These are phyloP conservation scores for Pythium aristosporum DNA, from an alignment of 352 stramenopile genomes.

Conservation along the genomic window DNA sequence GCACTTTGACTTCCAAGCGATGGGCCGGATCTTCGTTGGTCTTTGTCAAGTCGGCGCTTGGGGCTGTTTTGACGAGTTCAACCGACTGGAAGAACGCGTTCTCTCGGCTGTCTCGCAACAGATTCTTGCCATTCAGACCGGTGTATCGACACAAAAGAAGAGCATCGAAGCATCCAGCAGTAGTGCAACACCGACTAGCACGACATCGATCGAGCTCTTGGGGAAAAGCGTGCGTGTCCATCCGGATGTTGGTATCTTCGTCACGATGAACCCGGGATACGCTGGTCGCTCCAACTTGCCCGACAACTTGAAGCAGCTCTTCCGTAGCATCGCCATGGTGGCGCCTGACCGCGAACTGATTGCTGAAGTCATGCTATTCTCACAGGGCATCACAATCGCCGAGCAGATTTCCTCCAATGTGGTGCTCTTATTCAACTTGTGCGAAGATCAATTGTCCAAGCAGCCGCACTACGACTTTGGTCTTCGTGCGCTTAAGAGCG, in stretches of 20 bases:
- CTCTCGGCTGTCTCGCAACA: slow-evolving; percentile 99
- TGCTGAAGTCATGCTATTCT: slow-evolving; percentile 99
- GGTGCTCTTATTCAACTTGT: slow-evolving; percentile 98
- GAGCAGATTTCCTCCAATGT: slow-evolving; percentile 96
- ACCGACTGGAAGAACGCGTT: slow-evolving; percentile 99
- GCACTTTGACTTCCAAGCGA: slow-evolving; percentile 99
- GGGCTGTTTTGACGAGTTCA: slow-evolving; percentile 99
- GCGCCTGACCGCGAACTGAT: slow-evolving; percentile 99
- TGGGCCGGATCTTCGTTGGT: slow-evolving; percentile 99
- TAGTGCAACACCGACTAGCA: slow-evolving; percentile 22
- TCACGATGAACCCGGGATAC: slow-evolving; percentile 99
- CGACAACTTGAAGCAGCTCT: slow-evolving; percentile 99
- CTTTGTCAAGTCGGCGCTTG: slow-evolving; percentile 99
- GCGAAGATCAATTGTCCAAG: slow-evolving; percentile 96
- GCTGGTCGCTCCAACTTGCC: slow-evolving; percentile 96
- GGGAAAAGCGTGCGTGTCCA: slow-evolving; percentile 95
- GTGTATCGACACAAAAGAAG: slow-evolving; percentile 88
- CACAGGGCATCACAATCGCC: slow-evolving; percentile 98
- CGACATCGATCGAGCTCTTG: slow-evolving; percentile 92
- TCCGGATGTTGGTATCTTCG: slow-evolving; percentile 99
- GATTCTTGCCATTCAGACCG: slow-evolving; percentile 99
- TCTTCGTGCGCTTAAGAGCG: slow-evolving; percentile 98
- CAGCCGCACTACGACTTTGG: slow-evolving; percentile 99
- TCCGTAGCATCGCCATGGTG: slow-evolving; percentile 99
- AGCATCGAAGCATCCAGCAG: slow-evolving; percentile 40